Percentiles rank a stretch among this genome's conserved stretches.
phyloP scores from a whole-genome alignment of 257 asterid genomes.

The Catharanthus roseus region DNA sequence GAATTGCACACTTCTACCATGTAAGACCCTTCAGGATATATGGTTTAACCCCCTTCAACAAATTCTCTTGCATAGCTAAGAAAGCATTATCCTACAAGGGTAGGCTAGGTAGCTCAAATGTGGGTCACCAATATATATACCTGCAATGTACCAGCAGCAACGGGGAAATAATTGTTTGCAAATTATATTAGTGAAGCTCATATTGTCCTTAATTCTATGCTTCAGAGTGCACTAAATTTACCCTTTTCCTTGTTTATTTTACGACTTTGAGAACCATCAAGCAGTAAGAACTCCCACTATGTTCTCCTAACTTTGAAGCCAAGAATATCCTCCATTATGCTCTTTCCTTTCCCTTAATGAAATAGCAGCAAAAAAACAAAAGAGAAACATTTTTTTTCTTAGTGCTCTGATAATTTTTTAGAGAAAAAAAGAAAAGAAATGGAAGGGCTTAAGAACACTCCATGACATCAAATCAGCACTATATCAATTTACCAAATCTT shows the following conservation, averaged over 20 bases:
- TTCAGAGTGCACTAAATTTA: background rate
- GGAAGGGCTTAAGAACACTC: background rate
- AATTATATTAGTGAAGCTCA: background rate
- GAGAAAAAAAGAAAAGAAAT: background rate
- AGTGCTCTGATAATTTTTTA: background rate
- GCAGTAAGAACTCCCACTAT: background rate
- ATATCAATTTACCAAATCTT: too few relatives aligned
- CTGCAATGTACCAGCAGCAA: background rate
- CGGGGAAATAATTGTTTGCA: background rate
- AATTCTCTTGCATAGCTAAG: background rate
- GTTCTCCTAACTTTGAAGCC: background rate
- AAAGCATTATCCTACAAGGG: background rate
- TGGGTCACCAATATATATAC: background rate
- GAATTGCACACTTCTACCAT: background rate
- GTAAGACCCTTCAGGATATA: background rate
- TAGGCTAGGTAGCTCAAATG: background rate
- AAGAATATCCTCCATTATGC: too few relatives aligned
- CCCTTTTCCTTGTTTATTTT: background rate
- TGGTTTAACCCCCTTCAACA: background rate
- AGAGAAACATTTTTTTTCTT: too few relatives aligned
- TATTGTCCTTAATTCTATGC: background rate
- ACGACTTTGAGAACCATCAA: too few relatives aligned
- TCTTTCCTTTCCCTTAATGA: too few relatives aligned
- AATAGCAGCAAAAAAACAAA: too few relatives aligned
- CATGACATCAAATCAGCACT: background rate